Evolutionary conservation across 257 asterid species (phyloP).

Genomic region (Schizonepeta tenuifolia): DNA sequence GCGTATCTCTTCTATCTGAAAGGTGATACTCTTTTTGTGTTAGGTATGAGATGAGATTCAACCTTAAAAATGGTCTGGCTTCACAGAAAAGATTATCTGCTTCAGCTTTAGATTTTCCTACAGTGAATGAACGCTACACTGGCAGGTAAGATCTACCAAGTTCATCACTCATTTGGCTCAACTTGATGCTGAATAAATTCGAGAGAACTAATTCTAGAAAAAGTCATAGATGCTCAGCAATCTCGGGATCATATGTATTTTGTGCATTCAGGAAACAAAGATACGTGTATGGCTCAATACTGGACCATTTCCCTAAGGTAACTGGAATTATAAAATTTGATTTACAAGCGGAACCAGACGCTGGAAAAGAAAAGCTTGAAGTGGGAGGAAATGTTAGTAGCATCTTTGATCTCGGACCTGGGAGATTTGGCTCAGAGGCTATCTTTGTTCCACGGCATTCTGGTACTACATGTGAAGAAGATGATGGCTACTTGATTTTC

Average conservation of each 20-base stretch:
- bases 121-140: conserved; percentile 85
- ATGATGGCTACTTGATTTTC: conserved; percentile 94
- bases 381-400: conserved; percentile 89
- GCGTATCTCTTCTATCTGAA: conserved; percentile 20
- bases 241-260: not conserved
- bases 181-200: conserved; percentile 5
- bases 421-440: conserved; percentile 94
- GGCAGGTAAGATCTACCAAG: conserved; percentile 60
- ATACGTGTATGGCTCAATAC: conserved; percentile 74
- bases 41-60: conserved; percentile 97
- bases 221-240: not conserved
- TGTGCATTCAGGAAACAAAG: conserved; percentile 73
- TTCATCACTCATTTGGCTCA: conserved; percentile 1
- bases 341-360: conserved; percentile 76
- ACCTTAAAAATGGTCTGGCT: conserved; percentile 82
- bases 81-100: conserved; percentile 79
- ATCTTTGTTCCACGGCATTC: conserved; percentile 75
- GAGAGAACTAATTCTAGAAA: not conserved
- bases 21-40: conserved; percentile 25
- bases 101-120: conserved; percentile 86
- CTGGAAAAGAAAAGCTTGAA: conserved; percentile 78
- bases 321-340: conserved; percentile 87
- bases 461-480: conserved; percentile 81
- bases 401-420: conserved; percentile 78
- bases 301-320: conserved; percentile 79